Percentiles rank a stretch among this genome's conserved stretches.
Conservation (phyloP, 1,139 yeast genomes). For the Kodamaea fungicola region DNA sequence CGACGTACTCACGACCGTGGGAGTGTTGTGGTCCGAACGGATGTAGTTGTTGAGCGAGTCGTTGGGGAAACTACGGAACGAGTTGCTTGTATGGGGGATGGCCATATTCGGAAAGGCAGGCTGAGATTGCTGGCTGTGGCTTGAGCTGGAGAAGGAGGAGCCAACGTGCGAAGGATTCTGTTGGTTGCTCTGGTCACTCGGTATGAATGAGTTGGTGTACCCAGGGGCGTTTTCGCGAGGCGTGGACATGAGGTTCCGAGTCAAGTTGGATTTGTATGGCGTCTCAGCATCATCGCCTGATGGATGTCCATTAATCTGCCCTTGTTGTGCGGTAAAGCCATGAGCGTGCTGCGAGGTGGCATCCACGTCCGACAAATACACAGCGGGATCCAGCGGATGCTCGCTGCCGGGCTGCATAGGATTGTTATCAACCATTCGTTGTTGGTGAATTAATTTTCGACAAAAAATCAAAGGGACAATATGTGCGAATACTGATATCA, state of each 20-base stretch:
- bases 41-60: conserved; percentile 32
- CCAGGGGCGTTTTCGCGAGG: conserved; percentile 4
- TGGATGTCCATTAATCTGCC: too few species aligned
- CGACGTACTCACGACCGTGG: conserved; percentile 49
- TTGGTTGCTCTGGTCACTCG: conserved; percentile 4
- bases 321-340: too few species aligned
- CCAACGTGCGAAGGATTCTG: conserved; percentile 3
- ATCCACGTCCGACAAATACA: too few species aligned
- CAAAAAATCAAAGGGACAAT: too few species aligned
- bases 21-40: conserved; percentile 52
- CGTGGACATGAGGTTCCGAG: conserved; percentile 8
- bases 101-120: conserved; percentile 3
- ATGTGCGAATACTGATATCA: too few species aligned
- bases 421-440: neutral
- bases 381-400: too few species aligned
- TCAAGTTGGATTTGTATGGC: conserved; percentile 8
- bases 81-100: conserved; percentile 4
- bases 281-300: neutral
- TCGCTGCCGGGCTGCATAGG: neutral
- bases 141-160: conserved; percentile 4
- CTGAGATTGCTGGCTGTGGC: conserved; percentile 4
- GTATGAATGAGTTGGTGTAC: conserved; percentile 5
- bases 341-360: too few species aligned
- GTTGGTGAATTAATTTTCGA: neutral
- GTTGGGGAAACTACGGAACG: conserved; percentile 8